Evolutionary conservation across 768 basidiomycete species (phyloP).

Genomic region (Infundibulicybe gibba): DNA sequence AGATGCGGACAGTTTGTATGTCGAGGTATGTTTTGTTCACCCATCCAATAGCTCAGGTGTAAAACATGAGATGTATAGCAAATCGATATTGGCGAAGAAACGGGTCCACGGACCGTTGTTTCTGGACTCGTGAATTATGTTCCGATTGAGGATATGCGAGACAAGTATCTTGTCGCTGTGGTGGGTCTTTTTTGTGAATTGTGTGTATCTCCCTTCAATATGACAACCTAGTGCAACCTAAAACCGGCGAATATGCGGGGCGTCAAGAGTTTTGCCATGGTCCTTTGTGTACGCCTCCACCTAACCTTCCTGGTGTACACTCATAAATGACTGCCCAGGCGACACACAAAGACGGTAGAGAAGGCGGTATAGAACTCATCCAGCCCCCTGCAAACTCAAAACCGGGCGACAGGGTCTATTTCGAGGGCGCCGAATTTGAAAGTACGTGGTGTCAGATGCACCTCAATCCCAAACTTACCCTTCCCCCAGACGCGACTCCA

Average conservation of each 20-base stretch:
- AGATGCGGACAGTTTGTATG: constrained; percentile 95
- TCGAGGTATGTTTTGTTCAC: constrained; percentile 57
- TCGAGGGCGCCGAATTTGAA: constrained; percentile 87
- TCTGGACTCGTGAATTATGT: constrained; percentile 97
- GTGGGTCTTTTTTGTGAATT: constrained; percentile 35
- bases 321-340: constrained; percentile 49
- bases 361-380: constrained; percentile 87
- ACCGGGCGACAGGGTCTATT: constrained; percentile 93
- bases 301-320: neutral
- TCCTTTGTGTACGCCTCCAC: constrained; percentile 67
- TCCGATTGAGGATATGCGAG: constrained; percentile 90
- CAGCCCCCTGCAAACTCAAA: constrained; percentile 81
- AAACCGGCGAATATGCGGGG: constrained; percentile 98
- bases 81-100: constrained; percentile 95
- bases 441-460: constrained; percentile 35
- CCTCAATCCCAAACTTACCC: no score
- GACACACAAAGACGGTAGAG: constrained; percentile 85
- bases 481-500: constrained; percentile 56
- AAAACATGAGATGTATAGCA: constrained; percentile 44
- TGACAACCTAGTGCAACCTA: constrained; percentile 67
- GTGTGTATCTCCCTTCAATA: neutral
- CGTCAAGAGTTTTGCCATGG: constrained; percentile 98
- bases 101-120: constrained; percentile 92
- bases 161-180: constrained; percentile 79
- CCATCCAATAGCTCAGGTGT: neutral